These are phyloP conservation scores for Apiotrichum porosum DNA, from an alignment of 1,284 basidiomycete species.

Conservation along the genomic window DNA sequence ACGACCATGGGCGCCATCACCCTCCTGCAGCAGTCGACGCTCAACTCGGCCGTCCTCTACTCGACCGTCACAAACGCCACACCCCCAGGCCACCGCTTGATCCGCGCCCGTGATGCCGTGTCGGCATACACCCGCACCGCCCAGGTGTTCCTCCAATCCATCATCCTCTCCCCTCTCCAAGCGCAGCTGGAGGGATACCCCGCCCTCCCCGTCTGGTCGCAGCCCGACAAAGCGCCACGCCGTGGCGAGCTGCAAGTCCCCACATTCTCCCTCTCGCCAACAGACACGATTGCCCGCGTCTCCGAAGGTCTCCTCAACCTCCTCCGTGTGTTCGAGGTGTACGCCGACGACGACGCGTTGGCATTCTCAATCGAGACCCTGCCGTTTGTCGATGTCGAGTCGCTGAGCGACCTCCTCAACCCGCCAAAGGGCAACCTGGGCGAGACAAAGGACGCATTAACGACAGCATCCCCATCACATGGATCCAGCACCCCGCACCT, in stretches of 20 bases:
- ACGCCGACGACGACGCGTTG: conserved; percentile 86
- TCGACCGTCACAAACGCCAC: conserved; percentile 52
- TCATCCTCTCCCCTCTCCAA: conserved; percentile 78
- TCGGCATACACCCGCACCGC: conserved; percentile 65
- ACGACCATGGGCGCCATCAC: conserved; percentile 65
- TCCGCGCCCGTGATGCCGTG: conserved; percentile 58
- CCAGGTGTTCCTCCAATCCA: conserved; percentile 71
- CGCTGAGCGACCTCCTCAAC: conserved; percentile 50
- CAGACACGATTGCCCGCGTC: conserved; percentile 77
- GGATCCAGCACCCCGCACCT: not conserved
- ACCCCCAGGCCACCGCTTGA: conserved; percentile 52
- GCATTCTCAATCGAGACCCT: conserved; percentile 80
- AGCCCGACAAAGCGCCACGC: conserved; percentile 38
- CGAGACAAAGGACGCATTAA: conserved; percentile 7
- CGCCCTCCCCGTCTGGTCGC: conserved; percentile 63
- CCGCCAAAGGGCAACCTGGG: conserved; percentile 44
- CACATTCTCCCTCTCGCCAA: conserved; percentile 87
- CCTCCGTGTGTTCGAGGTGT: conserved; percentile 87
- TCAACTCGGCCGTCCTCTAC: conserved; percentile 74
- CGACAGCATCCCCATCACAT: too few relatives aligned
- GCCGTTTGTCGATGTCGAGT: conserved; percentile 61
- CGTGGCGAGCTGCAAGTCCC: conserved; percentile 71
- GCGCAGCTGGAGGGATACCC: conserved; percentile 70
- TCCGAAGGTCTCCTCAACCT: conserved; percentile 90
- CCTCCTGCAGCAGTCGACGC: conserved; percentile 69